Evolutionary conservation across 163 green algal genomes (phyloP).

Genomic region (Picocystis sp.): DNA sequence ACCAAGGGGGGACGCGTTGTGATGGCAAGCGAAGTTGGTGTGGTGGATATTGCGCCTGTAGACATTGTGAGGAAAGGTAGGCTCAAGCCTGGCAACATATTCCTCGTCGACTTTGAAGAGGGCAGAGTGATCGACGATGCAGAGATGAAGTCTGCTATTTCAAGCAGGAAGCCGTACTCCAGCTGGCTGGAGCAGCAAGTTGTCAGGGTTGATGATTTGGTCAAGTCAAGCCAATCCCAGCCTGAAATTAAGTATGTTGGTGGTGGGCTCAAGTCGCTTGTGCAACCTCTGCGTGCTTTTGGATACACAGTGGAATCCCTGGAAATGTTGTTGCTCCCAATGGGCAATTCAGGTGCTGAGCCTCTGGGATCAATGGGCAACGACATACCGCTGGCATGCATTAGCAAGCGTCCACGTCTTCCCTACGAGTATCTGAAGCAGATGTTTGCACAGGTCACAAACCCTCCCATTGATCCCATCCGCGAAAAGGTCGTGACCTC

Average conservation of each 20-base stretch:
- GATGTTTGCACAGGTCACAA: conserved; percentile 94
- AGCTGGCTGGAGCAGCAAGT: conserved; percentile 62
- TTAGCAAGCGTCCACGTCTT: conserved; percentile 61
- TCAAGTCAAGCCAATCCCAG: conserved; percentile 3
- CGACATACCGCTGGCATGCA: conserved; percentile 68
- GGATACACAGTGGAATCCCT: conserved; percentile 82
- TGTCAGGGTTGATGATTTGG: conserved; percentile 42
- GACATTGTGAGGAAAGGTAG: conserved; percentile 76
- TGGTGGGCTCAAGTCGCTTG: background rate
- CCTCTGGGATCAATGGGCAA: conserved; percentile 92
- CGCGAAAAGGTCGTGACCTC: conserved; percentile 82
- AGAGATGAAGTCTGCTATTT: conserved; percentile 73
- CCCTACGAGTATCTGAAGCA: conserved; percentile 96
- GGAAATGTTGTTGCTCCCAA: conserved; percentile 79
- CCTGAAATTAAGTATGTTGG: conserved; percentile 2
- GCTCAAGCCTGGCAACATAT: conserved; percentile 89
- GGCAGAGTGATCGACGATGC: conserved; percentile 73
- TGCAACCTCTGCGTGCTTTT: conserved; percentile 25
- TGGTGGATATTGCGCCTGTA: conserved; percentile 72
- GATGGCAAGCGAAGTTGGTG: conserved; percentile 80
- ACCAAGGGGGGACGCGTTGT: conserved; percentile 64
- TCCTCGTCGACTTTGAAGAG: conserved; percentile 88
- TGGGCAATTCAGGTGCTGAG: conserved; percentile 55
- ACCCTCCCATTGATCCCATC: conserved; percentile 91
- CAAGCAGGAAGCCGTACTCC: conserved; percentile 48